These are phyloP conservation scores for Malassezia dermatis DNA, from an alignment of 1,284 basidiomycete genomes.

Conservation along the genomic window DNA sequence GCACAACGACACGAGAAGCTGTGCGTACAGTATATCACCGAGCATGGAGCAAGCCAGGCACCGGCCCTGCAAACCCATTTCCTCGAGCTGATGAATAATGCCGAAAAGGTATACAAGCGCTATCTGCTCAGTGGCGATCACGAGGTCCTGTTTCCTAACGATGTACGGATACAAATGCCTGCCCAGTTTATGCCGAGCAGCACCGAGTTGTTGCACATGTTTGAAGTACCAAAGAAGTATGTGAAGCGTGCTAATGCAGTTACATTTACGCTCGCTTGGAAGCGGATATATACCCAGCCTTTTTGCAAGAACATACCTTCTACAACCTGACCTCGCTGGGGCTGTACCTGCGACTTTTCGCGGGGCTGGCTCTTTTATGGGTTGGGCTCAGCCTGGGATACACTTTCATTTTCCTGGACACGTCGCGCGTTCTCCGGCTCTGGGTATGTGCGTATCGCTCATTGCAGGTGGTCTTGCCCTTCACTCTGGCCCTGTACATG, in stretches of 20 bases:
- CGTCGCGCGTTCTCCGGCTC: slow-evolving; percentile 76
- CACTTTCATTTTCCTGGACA: slow-evolving; percentile 82
- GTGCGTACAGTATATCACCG: not conserved
- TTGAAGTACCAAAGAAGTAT: slow-evolving; percentile 88
- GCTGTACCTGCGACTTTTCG: slow-evolving; percentile 60
- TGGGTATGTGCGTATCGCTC: slow-evolving; percentile 56
- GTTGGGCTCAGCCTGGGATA: slow-evolving; percentile 79
- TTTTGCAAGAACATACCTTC: slow-evolving; percentile 89
- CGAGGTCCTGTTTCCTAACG: slow-evolving; percentile 79
- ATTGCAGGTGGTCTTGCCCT: slow-evolving; percentile 63
- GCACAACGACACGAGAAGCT: slow-evolving; percentile 87
- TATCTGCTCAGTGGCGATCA: slow-evolving; percentile 64
- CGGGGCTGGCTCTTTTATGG: slow-evolving; percentile 81
- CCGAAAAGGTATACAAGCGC: slow-evolving; percentile 86
- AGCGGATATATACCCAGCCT: slow-evolving; percentile 72
- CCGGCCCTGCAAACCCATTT: slow-evolving; percentile 35
- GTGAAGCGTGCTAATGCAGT: slow-evolving; percentile 56
- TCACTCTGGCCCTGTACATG: slow-evolving; percentile 76
- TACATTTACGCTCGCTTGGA: slow-evolving; percentile 5
- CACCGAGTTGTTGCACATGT: slow-evolving; percentile 82
- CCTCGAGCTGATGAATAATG: slow-evolving; percentile 75
- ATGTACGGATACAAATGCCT: slow-evolving; percentile 27
- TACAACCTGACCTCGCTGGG: slow-evolving; percentile 87
- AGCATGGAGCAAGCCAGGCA: not conserved
- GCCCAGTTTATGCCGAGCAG: not conserved